Evolutionary conservation across 768 basidiomycete genomes (phyloP).

Genomic region (Psilocybe subaeruginosa): DNA sequence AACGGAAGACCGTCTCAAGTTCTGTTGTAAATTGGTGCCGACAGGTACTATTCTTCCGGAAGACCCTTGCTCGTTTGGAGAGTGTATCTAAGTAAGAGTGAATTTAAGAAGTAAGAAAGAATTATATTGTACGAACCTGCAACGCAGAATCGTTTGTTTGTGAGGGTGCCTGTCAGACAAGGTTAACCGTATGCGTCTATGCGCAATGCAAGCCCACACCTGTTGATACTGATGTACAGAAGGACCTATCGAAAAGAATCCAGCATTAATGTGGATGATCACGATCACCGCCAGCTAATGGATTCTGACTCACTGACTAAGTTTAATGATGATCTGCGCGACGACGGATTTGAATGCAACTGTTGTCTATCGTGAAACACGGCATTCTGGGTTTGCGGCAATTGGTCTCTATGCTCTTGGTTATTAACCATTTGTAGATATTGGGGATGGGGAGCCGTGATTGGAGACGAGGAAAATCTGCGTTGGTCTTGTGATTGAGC

Average conservation of each 20-base stretch:
- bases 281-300: neutral
- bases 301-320: conserved; percentile 6
- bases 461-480: neutral
- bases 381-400: conserved; percentile 7
- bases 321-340: conserved; percentile 9
- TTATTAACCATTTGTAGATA: neutral
- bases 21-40: neutral
- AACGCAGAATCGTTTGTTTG: neutral
- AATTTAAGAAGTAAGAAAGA: neutral
- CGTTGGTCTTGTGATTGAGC: neutral
- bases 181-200: neutral
- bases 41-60: neutral
- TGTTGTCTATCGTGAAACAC: conserved; percentile 8
- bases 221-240: neutral
- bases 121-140: neutral
- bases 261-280: neutral
- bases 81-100: neutral
- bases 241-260: neutral
- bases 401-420: conserved; percentile 4
- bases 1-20: conserved; percentile 6
- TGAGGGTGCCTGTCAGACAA: neutral
- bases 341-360: conserved; percentile 5
- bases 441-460: neutral
- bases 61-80: neutral
- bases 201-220: no score